A percentile compares a stretch with the other conserved stretches of the same genome.
phyloP scores from a whole-genome alignment of 257 asterid genomes.

The Nicotiana obtusifolia region DNA sequence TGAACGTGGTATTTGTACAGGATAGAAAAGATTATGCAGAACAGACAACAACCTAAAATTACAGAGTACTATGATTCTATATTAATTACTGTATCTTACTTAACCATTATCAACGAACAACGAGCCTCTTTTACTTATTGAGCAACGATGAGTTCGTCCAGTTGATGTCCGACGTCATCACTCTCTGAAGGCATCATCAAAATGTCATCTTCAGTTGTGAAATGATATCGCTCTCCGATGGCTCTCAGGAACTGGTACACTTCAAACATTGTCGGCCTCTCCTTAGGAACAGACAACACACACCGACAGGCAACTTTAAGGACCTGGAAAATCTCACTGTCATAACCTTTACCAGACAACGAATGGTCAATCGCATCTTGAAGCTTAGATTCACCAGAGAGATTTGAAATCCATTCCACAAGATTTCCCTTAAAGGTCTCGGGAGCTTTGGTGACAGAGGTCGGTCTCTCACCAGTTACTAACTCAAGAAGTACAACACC shows the following conservation, averaged over 20 bases:
- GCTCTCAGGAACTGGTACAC: conserved; percentile 77
- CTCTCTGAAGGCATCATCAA: conserved; percentile 41
- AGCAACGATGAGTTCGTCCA: conserved; percentile 83
- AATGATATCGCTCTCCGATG: conserved; percentile 54
- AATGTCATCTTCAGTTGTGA: conserved; percentile 60
- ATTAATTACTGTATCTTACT: conserved; percentile 3
- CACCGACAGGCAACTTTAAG: conserved; percentile 81
- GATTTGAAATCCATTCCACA: conserved; percentile 72
- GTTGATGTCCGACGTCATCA: conserved; percentile 37
- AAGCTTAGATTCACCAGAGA: conserved; percentile 55
- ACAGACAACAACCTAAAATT: conserved; percentile 7
- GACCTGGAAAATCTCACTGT: conserved; percentile 67
- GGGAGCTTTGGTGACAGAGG: conserved; percentile 49
- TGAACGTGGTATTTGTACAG: conserved; percentile 10
- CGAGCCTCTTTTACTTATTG: conserved; percentile 36
- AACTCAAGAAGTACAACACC: conserved; percentile 89
- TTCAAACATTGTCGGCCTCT: conserved; percentile 88
- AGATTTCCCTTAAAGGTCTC: conserved; percentile 76
- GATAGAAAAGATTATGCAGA: neutral
- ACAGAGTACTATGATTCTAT: conserved; percentile 17
- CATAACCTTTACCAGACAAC: conserved; percentile 53
- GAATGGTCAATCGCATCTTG: conserved; percentile 59
- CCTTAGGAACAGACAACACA: conserved; percentile 56
- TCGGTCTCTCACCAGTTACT: conserved; percentile 64
- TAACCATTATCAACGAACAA: neutral